Conservation (phyloP, 176 grass and related monocot species). For the Thinopyrum elongatum region DNA sequence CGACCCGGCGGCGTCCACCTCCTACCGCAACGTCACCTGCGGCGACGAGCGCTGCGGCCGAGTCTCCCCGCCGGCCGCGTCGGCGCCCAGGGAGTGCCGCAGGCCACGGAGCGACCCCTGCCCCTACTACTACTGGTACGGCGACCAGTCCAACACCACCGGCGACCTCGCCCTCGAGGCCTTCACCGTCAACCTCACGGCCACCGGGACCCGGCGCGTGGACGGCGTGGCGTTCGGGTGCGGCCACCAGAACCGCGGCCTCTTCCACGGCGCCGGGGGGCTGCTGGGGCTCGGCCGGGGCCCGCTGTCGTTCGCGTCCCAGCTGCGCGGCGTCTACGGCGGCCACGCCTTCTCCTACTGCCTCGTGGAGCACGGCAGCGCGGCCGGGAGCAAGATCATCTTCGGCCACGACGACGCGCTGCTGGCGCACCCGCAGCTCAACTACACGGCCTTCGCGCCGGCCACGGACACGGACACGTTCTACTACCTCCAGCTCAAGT, state of each 20-base stretch:
- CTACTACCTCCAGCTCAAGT: conserved; percentile 78
- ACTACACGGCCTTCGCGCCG: conserved; percentile 75
- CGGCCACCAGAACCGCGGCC: conserved; percentile 86
- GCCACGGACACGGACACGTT: conserved; percentile 53
- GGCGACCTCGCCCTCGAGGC: conserved; percentile 86
- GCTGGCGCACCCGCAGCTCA: conserved; percentile 50
- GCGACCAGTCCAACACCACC: conserved; percentile 91
- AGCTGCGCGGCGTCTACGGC: conserved; percentile 73
- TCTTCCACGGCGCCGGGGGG: conserved; percentile 90
- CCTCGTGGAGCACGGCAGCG: conserved; percentile 92
- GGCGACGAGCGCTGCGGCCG: conserved; percentile 61
- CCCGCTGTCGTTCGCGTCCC: conserved; percentile 85
- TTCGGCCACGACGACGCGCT: conserved; percentile 64
- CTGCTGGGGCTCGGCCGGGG: conserved; percentile 87
- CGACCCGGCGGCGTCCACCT: conserved; percentile 63
- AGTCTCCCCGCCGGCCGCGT: conserved; percentile 35
- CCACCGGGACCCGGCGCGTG: conserved; percentile 38
- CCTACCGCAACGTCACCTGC: conserved; percentile 80
- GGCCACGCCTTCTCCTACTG: conserved; percentile 93
- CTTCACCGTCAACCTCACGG: conserved; percentile 88
- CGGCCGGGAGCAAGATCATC: conserved; percentile 68
- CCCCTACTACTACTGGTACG: conserved; percentile 98
- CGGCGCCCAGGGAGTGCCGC: conserved; percentile 21
- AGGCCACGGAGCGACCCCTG: conserved; percentile 39
- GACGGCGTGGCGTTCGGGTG: conserved; percentile 81